phyloP scores from a whole-genome alignment of 2,329 filamentous ascomycete genomes.

The Stemphylium beticola region DNA sequence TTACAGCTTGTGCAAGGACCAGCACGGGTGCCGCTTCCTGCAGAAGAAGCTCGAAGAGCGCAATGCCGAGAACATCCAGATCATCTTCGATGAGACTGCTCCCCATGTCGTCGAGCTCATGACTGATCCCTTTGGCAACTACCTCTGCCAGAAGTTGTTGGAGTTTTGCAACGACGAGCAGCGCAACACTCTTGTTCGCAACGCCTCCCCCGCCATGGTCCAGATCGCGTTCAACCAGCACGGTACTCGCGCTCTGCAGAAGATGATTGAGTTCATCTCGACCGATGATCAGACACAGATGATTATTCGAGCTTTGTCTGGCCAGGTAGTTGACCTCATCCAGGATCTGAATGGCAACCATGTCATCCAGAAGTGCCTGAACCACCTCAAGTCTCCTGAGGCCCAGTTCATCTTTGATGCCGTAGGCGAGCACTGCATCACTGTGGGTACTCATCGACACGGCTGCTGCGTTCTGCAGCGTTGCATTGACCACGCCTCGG shows the following conservation, averaged over 20 bases:
- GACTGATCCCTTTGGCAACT: conserved; percentile 98
- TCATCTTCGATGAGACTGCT: conserved; percentile 94
- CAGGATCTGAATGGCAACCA: conserved; percentile 98
- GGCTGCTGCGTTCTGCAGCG: conserved; percentile 97
- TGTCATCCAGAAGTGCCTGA: conserved; percentile 98
- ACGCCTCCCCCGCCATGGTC: conserved; percentile 85
- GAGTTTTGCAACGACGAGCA: conserved; percentile 96
- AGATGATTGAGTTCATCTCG: conserved; percentile 98
- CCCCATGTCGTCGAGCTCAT: conserved; percentile 95
- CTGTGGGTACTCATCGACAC: conserved; percentile 94
- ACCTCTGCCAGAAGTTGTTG: conserved; percentile 96
- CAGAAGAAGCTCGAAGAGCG: conserved; percentile 97
- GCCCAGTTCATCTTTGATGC: conserved; percentile 97
- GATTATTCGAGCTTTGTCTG: conserved; percentile 83
- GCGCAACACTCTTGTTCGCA: conserved; percentile 89
- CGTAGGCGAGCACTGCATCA: conserved; percentile 83
- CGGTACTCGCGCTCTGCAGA: conserved; percentile 93
- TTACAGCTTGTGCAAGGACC: conserved; percentile 92
- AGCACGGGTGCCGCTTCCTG: conserved; percentile 94
- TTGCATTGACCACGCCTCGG: conserved; percentile 95
- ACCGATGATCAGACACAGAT: conserved; percentile 79
- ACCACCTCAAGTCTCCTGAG: conserved; percentile 83
- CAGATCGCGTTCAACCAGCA: conserved; percentile 96
- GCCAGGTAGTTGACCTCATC: conserved; percentile 89
- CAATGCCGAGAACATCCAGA: conserved; percentile 79